These are phyloP conservation scores for Rhexocercosporidium sp. DNA, from an alignment of 2,329 filamentous ascomycete species.

Conservation along the genomic window DNA sequence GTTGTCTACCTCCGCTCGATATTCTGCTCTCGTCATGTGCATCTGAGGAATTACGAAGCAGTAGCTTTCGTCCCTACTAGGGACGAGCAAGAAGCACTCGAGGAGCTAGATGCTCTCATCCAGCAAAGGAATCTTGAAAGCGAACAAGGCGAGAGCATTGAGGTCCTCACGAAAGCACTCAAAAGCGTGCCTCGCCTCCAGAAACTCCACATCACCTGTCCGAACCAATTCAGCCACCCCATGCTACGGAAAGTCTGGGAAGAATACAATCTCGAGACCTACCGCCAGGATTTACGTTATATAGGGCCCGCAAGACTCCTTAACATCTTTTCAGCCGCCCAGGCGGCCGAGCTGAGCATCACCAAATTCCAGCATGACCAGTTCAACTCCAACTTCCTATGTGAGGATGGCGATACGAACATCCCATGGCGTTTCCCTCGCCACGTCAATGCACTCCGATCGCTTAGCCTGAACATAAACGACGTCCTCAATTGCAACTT, in stretches of 20 bases:
- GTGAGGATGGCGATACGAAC: neutral
- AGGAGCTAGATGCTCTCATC: conserved; percentile 26
- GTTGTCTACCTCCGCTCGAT: conserved; percentile 23
- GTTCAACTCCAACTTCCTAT: conserved; percentile 12
- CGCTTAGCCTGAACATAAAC: conserved; percentile 16
- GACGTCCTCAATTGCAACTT: neutral
- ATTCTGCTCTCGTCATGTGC: conserved; percentile 24
- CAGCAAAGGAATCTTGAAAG: conserved; percentile 17
- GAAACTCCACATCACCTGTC: conserved; percentile 15
- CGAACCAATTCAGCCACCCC: conserved; percentile 23
- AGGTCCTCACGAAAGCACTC: conserved; percentile 14
- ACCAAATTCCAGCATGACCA: conserved; percentile 20
- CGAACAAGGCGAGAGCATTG: neutral
- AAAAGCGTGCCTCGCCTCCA: conserved; percentile 17
- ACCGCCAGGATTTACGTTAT: neutral
- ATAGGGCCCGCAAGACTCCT: neutral
- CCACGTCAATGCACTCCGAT: conserved; percentile 1
- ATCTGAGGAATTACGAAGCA: conserved; percentile 13
- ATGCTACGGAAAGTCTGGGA: conserved; percentile 29
- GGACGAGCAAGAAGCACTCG: conserved; percentile 23
- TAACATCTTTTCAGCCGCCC: conserved; percentile 15
- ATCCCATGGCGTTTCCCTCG: neutral
- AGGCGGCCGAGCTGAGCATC: conserved; percentile 15
- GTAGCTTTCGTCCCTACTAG: conserved; percentile 24
- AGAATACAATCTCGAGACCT: conserved; percentile 26